A percentile compares a stretch with the other conserved stretches of the same genome.
These are phyloP conservation scores for Phaeotremella fagi DNA, from an alignment of 768 basidiomycete genomes.

Conservation along the genomic window DNA sequence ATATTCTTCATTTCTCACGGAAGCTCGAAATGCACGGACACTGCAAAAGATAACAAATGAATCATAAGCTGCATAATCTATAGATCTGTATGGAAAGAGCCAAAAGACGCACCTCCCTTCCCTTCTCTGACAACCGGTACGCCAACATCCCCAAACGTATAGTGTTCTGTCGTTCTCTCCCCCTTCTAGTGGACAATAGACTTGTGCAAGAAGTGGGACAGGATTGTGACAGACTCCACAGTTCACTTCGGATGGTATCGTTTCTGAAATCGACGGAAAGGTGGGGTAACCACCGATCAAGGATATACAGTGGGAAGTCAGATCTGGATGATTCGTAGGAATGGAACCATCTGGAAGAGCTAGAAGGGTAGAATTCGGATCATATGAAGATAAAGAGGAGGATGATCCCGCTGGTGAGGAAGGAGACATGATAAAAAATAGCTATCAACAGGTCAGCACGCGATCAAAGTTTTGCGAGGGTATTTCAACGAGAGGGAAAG, in stretches of 20 bases:
- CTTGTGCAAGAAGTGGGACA: conserved; percentile 45
- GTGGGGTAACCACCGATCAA: conserved; percentile 45
- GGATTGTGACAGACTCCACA: conserved; percentile 36
- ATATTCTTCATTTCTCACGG: conserved; percentile 43
- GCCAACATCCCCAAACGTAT: conserved; percentile 43
- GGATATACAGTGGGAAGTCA: conserved; percentile 28
- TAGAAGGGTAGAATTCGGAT: conserved; percentile 33
- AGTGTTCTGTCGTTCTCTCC: conserved; percentile 47
- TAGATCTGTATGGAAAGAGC: neutral
- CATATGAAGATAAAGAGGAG: conserved; percentile 26
- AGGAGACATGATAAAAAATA: conserved; percentile 23
- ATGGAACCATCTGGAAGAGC: conserved; percentile 45
- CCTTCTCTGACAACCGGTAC: conserved; percentile 33
- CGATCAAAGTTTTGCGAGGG: neutral
- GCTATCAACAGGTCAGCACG: too few species aligned
- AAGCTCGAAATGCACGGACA: conserved; percentile 45
- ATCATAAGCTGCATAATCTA: neutral
- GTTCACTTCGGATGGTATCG: conserved; percentile 20
- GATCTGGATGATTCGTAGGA: conserved; percentile 21
- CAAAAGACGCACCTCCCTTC: conserved; percentile 33
- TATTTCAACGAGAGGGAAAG: neutral
- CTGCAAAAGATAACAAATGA: conserved; percentile 6
- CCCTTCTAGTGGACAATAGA: conserved; percentile 46
- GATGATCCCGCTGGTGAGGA: conserved; percentile 32
- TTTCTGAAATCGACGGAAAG: conserved; percentile 29